These are phyloP conservation scores for Scenedesmus sp. DNA, from an alignment of 163 green algal genomes.

Conservation along the genomic window DNA sequence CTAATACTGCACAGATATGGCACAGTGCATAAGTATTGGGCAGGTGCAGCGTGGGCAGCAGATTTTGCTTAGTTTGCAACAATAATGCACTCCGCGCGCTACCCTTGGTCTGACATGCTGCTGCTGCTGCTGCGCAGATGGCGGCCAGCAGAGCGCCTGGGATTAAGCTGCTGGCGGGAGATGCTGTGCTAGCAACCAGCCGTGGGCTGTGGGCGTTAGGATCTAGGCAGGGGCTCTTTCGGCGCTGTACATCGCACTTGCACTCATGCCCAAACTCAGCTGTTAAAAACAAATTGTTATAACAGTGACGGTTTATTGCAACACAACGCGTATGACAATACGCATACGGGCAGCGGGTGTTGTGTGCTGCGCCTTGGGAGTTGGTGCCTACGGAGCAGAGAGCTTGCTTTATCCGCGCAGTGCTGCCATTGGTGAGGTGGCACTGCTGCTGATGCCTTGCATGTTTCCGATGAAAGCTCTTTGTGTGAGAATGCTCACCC, in stretches of 20 bases:
- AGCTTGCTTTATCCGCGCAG: not conserved
- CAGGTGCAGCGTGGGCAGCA: not conserved
- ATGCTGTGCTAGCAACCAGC: conserved; percentile 42
- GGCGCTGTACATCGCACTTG: not conserved
- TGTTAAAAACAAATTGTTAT: not conserved
- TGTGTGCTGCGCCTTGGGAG: not conserved
- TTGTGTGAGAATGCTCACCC: conserved; percentile 25
- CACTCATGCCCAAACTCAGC: not conserved
- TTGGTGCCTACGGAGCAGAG: not conserved
- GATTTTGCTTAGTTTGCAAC: too few species aligned
- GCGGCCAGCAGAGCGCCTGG: conserved; percentile 36
- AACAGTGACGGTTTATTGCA: conserved; percentile 9
- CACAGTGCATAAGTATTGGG: not conserved
- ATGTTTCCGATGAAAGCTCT: not conserved
- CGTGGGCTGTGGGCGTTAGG: conserved; percentile 30
- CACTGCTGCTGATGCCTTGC: not conserved
- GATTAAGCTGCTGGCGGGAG: conserved; percentile 12
- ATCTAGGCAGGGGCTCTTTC: not conserved
- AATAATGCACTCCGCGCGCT: too few species aligned
- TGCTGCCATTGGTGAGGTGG: not conserved
- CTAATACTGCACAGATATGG: too few species aligned
- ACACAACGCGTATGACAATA: too few species aligned
- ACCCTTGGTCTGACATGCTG: not conserved
- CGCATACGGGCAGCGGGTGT: conserved; percentile 19
- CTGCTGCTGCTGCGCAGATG: not conserved